Conservation (phyloP, 441 rosid genomes). For the Pelargonium citronellum region DNA sequence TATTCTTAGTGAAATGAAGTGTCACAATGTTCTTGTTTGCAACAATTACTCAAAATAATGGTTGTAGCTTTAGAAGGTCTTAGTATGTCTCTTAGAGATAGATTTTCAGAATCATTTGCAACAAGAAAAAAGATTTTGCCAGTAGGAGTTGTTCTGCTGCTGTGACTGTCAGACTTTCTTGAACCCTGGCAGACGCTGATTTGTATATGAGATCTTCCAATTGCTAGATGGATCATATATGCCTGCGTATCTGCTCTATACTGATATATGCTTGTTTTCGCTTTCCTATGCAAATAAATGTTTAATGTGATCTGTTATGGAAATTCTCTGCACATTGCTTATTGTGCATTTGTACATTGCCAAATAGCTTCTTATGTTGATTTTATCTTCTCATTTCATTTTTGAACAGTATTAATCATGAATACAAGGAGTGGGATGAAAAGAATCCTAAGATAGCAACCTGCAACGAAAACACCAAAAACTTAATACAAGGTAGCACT, state of each 20-base stretch:
- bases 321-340: neutral
- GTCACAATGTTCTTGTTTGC: neutral
- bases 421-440: conserved; percentile 80
- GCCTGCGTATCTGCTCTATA: neutral
- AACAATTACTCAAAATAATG: neutral
- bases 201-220: neutral
- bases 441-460: conserved; percentile 76
- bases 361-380: conserved; percentile 13
- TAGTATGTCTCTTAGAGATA: neutral
- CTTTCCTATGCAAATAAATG: too few relatives aligned
- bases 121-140: neutral
- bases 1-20: neutral
- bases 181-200: neutral
- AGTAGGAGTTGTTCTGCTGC: neutral
- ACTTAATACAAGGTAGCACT: conserved; percentile 66
- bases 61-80: neutral
- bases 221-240: neutral
- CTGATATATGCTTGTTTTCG: neutral
- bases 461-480: conserved; percentile 81
- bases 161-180: neutral
- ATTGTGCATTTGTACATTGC: neutral
- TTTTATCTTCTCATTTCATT: conserved; percentile 14
- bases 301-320: neutral
- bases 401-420: conserved; percentile 68
- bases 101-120: neutral